phyloP scores from a whole-genome alignment of 163 green algal genomes.

The Prototheca stagnorum region DNA sequence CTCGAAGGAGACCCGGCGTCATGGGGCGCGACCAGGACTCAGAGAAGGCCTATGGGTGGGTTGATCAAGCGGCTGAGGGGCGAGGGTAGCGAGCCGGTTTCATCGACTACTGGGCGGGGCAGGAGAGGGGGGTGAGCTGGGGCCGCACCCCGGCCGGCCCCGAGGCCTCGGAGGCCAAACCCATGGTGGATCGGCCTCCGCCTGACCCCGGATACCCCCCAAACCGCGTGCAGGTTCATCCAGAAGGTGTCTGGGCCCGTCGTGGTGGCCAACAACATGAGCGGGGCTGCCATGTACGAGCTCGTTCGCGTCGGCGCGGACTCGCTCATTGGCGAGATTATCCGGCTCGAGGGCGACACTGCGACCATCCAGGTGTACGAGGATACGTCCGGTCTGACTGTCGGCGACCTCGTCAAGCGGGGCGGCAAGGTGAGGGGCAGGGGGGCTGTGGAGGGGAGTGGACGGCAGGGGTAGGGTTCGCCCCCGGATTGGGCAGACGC shows the following conservation, averaged over 20 bases:
- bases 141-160: background rate
- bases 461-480: too few species aligned
- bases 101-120: background rate
- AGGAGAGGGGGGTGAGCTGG: background rate
- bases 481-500: too few species aligned
- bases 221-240: conserved; percentile 31
- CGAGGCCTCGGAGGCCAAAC: background rate
- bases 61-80: too few species aligned
- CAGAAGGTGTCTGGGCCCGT: conserved; percentile 93
- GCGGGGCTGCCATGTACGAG: conserved; percentile 96
- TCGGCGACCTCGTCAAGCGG: conserved; percentile 77
- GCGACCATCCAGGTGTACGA: conserved; percentile 99
- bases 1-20: too few species aligned
- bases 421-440: conserved; percentile 71
- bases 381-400: conserved; percentile 89
- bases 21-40: too few species aligned
- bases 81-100: conserved; percentile 7
- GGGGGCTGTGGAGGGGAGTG: background rate
- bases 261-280: conserved; percentile 84
- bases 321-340: conserved; percentile 97
- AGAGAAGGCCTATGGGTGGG: too few species aligned
- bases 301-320: conserved; percentile 87
- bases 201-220: background rate
- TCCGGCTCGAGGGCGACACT: conserved; percentile 88
- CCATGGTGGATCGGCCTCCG: background rate